Evolutionary conservation across 1,139 yeast species (phyloP).

Genomic region (Zygoascus hellenicus): DNA sequence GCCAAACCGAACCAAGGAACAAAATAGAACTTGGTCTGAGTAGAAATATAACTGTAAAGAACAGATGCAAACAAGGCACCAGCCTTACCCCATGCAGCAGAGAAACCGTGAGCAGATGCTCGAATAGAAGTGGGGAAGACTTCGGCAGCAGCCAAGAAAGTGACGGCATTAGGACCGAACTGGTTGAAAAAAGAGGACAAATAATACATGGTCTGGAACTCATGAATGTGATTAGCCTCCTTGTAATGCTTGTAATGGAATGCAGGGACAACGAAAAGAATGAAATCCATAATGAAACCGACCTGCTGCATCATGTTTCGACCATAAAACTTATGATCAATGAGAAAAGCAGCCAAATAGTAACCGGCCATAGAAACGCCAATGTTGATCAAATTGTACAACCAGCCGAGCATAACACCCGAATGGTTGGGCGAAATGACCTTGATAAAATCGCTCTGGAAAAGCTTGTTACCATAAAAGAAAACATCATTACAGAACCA

Average conservation of each 20-base stretch:
- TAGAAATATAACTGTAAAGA: slow-evolving; percentile 34
- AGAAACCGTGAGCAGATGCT: slow-evolving; percentile 96
- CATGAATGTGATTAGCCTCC: slow-evolving; percentile 41
- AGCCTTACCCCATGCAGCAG: slow-evolving; percentile 92
- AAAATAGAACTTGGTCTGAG: slow-evolving; percentile 33
- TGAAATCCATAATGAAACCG: slow-evolving; percentile 55
- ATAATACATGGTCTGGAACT: slow-evolving; percentile 59
- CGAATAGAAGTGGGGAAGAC: slow-evolving; percentile 95
- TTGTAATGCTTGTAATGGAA: slow-evolving; percentile 51
- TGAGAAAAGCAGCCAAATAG: slow-evolving; percentile 53
- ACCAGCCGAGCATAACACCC: slow-evolving; percentile 80
- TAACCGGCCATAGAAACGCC: slow-evolving; percentile 68
- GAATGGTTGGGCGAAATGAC: slow-evolving; percentile 56
- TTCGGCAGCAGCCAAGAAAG: slow-evolving; percentile 95
- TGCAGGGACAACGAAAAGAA: slow-evolving; percentile 55
- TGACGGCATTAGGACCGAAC: slow-evolving; percentile 88
- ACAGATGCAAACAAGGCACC: slow-evolving; percentile 97
- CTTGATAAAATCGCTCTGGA: slow-evolving; percentile 60
- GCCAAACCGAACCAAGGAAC: slow-evolving; percentile 38
- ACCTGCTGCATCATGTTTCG: slow-evolving; percentile 56
- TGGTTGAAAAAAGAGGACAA: slow-evolving; percentile 62
- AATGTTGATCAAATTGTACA: slow-evolving; percentile 57
- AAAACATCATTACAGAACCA: slow-evolving; percentile 98
- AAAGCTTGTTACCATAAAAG: slow-evolving; percentile 80
- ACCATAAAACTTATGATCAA: slow-evolving; percentile 49